phyloP scores from a whole-genome alignment of 2,329 filamentous ascomycete genomes.

The Xylaria sp. region DNA sequence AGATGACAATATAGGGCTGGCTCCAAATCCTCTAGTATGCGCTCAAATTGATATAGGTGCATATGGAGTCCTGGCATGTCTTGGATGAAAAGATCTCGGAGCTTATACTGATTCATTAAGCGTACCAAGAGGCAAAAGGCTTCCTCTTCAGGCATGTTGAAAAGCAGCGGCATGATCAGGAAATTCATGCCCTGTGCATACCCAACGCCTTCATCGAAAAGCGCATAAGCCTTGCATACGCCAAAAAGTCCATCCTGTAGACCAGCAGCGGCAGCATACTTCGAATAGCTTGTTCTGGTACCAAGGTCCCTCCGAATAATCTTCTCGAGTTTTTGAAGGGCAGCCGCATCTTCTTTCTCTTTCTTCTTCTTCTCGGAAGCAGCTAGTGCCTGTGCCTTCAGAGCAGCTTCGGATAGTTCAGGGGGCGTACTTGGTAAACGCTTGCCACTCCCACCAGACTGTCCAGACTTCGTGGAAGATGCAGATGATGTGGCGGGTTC shows the following conservation, averaged over 20 bases:
- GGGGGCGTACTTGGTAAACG: constrained; percentile 67
- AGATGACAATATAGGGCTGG: constrained; percentile 96
- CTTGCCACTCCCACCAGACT: constrained; percentile 69
- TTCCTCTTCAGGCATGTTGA: constrained; percentile 98
- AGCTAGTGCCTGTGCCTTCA: constrained; percentile 72
- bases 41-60: constrained; percentile 93
- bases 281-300: constrained; percentile 93
- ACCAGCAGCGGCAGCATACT: constrained; percentile 90
- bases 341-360: constrained; percentile 78
- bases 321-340: constrained; percentile 88
- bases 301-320: constrained; percentile 90
- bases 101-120: constrained; percentile 95
- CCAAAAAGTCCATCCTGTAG: constrained; percentile 95
- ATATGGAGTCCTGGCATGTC: constrained; percentile 98
- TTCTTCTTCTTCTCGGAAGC: constrained; percentile 79
- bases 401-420: constrained; percentile 72
- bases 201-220: constrained; percentile 93
- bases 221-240: constrained; percentile 95
- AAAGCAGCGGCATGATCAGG: constrained; percentile 93
- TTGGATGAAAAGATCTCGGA: constrained; percentile 91
- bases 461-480: constrained; percentile 84
- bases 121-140: constrained; percentile 93
- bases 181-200: constrained; percentile 99
- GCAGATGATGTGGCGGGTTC: constrained; percentile 80
- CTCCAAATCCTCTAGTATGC: constrained; percentile 91